Evolutionary conservation across 2,329 filamentous ascomycete genomes (phyloP).

Genomic region (Geoglossum cookeanum): DNA sequence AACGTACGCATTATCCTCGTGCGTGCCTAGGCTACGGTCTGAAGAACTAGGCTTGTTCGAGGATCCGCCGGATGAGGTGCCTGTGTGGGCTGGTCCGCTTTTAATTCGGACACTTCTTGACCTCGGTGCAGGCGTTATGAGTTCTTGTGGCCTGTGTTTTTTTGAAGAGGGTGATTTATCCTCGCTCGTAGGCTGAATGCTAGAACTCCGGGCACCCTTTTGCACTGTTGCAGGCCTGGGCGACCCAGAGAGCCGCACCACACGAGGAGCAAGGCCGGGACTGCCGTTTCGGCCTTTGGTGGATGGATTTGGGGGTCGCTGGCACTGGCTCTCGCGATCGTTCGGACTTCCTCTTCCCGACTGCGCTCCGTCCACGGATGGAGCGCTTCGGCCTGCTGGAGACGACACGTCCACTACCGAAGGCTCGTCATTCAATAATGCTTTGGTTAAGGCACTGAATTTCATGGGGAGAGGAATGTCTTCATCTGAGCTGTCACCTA

Average conservation of each 20-base stretch:
- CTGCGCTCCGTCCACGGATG: background rate
- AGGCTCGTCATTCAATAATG: slow-evolving; percentile 43
- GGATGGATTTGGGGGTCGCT: slow-evolving; percentile 19
- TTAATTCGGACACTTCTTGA: background rate
- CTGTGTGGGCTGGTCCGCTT: background rate
- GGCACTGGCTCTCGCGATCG: slow-evolving; percentile 12
- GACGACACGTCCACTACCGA: slow-evolving; percentile 36
- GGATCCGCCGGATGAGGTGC: background rate
- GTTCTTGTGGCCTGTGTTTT: slow-evolving; percentile 13
- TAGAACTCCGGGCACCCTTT: slow-evolving; percentile 1
- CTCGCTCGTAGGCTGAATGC: slow-evolving; percentile 7
- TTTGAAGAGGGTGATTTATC: slow-evolving; percentile 17
- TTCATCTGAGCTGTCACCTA: slow-evolving; percentile 83
- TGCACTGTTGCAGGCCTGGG: slow-evolving; percentile 6
- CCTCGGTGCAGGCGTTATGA: slow-evolving; percentile 6
- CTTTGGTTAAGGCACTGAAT: slow-evolving; percentile 81
- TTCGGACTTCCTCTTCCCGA: background rate
- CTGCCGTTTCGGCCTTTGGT: slow-evolving; percentile 21
- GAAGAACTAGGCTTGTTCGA: slow-evolving; percentile 9
- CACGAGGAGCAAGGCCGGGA: slow-evolving; percentile 11
- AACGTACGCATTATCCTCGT: slow-evolving; percentile 31
- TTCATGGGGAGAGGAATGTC: slow-evolving; percentile 77
- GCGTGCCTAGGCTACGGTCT: slow-evolving; percentile 28
- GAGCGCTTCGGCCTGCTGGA: slow-evolving; percentile 14
- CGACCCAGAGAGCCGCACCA: slow-evolving; percentile 9